Percentiles rank a stretch among this genome's conserved stretches.
phyloP scores from a whole-genome alignment of 805 yeast species.

The Candida qinlingensis region DNA sequence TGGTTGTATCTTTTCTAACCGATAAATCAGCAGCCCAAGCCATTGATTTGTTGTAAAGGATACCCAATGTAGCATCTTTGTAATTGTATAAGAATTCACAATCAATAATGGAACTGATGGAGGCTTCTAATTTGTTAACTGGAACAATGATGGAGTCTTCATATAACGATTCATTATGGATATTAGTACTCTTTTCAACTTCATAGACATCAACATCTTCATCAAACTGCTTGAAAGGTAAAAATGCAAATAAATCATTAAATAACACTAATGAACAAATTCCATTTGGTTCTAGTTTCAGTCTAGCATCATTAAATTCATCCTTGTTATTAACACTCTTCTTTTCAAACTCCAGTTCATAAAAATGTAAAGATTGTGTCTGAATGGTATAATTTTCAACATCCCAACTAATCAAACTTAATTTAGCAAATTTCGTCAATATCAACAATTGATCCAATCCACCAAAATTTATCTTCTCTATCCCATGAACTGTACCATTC shows the following conservation, averaged over 20 bases:
- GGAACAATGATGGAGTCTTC: slow-evolving; percentile 50
- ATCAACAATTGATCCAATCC: slow-evolving; percentile 56
- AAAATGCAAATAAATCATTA: slow-evolving; percentile 63
- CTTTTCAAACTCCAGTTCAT: slow-evolving; percentile 62
- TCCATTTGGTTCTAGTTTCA: slow-evolving; percentile 49
- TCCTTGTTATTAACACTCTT: slow-evolving; percentile 37
- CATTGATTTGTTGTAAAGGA: slow-evolving; percentile 49
- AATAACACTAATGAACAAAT: slow-evolving; percentile 53
- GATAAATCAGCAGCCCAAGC: slow-evolving; percentile 80
- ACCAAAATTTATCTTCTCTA: slow-evolving; percentile 44
- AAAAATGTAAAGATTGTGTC: slow-evolving; percentile 80
- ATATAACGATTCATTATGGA: slow-evolving; percentile 7
- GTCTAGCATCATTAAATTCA: slow-evolving; percentile 21
- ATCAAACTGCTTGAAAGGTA: slow-evolving; percentile 52
- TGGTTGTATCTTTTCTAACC: slow-evolving; percentile 54
- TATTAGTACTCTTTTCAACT: slow-evolving; percentile 18
- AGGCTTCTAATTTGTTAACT: slow-evolving; percentile 49
- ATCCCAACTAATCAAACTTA: slow-evolving; percentile 75
- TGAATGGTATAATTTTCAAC: slow-evolving; percentile 42
- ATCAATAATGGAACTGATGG: slow-evolving; percentile 61
- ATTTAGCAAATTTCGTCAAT: slow-evolving; percentile 68
- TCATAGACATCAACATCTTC: slow-evolving; percentile 37
- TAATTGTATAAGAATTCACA: slow-evolving; percentile 68
- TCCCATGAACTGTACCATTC: slow-evolving; percentile 61
- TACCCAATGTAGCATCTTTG: slow-evolving; percentile 76